These are phyloP conservation scores for Hemileccinum rubropunctum DNA, from an alignment of 768 basidiomycete genomes.

Conservation along the genomic window DNA sequence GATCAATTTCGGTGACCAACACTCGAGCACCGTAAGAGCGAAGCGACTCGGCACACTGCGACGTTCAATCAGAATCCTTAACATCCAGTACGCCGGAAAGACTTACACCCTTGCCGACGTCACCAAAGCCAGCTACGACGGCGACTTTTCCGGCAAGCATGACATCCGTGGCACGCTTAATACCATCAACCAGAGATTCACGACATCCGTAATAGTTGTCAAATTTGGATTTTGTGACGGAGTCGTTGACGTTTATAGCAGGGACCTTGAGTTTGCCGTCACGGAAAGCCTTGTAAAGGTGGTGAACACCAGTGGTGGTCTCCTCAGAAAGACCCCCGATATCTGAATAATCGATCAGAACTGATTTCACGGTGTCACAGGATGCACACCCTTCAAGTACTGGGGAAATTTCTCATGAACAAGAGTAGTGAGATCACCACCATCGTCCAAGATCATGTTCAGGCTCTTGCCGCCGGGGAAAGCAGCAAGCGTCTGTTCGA, in stretches of 20 bases:
- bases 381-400: slow-evolving; percentile 61
- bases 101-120: slow-evolving; percentile 98
- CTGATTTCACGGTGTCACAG: neutral
- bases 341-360: slow-evolving; percentile 39
- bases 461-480: slow-evolving; percentile 81
- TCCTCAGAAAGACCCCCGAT: slow-evolving; percentile 97
- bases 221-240: slow-evolving; percentile 99
- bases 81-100: neutral
- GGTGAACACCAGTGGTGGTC: slow-evolving; percentile 99
- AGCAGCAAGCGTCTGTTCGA: slow-evolving; percentile 90
- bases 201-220: slow-evolving; percentile 99
- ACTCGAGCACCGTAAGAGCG: slow-evolving; percentile 97
- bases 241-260: slow-evolving; percentile 99
- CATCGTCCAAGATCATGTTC: slow-evolving; percentile 99
- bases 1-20: slow-evolving; percentile 96
- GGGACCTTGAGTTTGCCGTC: slow-evolving; percentile 95
- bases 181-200: slow-evolving; percentile 98
- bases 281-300: slow-evolving; percentile 96
- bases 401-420: slow-evolving; percentile 98
- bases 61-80: slow-evolving; percentile 1
- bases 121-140: slow-evolving; percentile 97
- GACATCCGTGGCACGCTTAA: slow-evolving; percentile 99
- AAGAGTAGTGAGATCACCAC: slow-evolving; percentile 91
- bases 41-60: slow-evolving; percentile 95
- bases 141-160: slow-evolving; percentile 99